Conservation (phyloP, 179 eudicot genomes). For the Corrigiola litoralis region DNA sequence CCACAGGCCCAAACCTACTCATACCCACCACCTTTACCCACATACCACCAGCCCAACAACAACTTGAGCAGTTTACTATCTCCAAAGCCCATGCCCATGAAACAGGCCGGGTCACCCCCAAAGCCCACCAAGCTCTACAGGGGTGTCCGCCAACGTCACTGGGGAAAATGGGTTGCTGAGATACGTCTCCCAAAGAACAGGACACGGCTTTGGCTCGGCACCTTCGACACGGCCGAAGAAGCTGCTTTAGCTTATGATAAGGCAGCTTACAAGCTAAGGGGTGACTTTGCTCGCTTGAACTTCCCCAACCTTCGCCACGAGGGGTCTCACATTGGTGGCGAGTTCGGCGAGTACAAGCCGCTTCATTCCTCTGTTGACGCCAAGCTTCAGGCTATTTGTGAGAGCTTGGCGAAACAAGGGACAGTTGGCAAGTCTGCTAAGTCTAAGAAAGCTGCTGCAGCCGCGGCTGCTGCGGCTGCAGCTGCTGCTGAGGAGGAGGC, state of each 20-base stretch:
- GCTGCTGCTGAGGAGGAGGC: background rate
- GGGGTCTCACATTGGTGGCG: slow-evolving; percentile 43
- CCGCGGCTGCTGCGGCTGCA: background rate
- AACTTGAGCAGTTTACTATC: slow-evolving; percentile 25
- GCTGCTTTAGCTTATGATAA: slow-evolving; percentile 59
- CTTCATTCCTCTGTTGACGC: slow-evolving; percentile 81
- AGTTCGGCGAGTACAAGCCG: slow-evolving; percentile 50
- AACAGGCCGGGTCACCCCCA: slow-evolving; percentile 41
- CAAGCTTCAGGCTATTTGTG: slow-evolving; percentile 72
- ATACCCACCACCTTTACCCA: background rate
- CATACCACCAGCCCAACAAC: slow-evolving; percentile 7
- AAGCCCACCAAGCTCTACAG: slow-evolving; percentile 76
- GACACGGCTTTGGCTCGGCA: slow-evolving; percentile 82
- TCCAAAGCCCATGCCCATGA: slow-evolving; percentile 62
- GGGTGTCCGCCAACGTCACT: slow-evolving; percentile 84
- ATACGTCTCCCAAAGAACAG: slow-evolving; percentile 86
- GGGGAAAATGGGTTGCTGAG: slow-evolving; percentile 99
- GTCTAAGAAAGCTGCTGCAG: slow-evolving; percentile 22
- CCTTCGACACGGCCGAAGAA: slow-evolving; percentile 57
- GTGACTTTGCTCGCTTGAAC: slow-evolving; percentile 45
- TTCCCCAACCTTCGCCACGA: slow-evolving; percentile 49
- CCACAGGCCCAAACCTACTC: background rate
- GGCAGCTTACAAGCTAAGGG: slow-evolving; percentile 50
- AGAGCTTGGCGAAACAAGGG: slow-evolving; percentile 46
- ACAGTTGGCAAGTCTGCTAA: slow-evolving; percentile 29